Evolutionary conservation across 805 yeast species (phyloP).

Genomic region (Lipomyces mesembrius): DNA sequence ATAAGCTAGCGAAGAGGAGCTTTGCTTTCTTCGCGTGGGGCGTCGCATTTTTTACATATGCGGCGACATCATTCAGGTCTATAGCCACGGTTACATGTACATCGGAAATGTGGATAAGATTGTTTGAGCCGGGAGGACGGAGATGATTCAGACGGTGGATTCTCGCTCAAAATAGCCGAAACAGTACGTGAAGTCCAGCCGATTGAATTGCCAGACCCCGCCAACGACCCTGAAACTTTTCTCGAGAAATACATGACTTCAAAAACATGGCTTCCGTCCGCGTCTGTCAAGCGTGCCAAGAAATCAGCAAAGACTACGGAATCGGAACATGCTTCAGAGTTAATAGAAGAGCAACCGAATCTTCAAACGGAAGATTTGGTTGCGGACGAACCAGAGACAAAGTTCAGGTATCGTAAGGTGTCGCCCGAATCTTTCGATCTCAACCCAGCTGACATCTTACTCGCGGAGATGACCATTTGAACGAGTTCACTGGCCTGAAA

Average conservation of each 20-base stretch:
- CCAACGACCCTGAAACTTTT: constrained; percentile 66
- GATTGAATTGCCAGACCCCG: constrained; percentile 66
- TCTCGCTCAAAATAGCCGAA: constrained; percentile 64
- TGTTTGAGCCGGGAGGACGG: too few relatives aligned
- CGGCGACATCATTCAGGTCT: too few relatives aligned
- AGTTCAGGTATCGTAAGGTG: constrained; percentile 88
- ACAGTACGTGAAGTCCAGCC: constrained; percentile 45
- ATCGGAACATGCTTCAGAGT: constrained; percentile 39
- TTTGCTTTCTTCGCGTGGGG: too few relatives aligned
- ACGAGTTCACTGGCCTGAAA: constrained; percentile 83
- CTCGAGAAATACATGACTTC: constrained; percentile 70
- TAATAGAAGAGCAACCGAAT: constrained; percentile 55
- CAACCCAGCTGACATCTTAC: constrained; percentile 78
- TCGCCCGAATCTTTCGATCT: constrained; percentile 93
- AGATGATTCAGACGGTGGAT: constrained; percentile 52
- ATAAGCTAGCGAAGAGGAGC: too few relatives aligned
- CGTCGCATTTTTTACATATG: too few relatives aligned
- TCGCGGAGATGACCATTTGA: constrained; percentile 89
- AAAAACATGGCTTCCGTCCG: constrained; percentile 81
- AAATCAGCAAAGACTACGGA: not conserved
- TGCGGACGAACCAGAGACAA: constrained; percentile 44
- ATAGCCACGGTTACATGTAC: too few relatives aligned
- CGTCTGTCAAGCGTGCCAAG: constrained; percentile 4
- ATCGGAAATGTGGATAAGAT: too few relatives aligned
- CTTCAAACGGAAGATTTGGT: constrained; percentile 54